Conservation (phyloP, 1,139 yeast species). For the Pichia sp. region DNA sequence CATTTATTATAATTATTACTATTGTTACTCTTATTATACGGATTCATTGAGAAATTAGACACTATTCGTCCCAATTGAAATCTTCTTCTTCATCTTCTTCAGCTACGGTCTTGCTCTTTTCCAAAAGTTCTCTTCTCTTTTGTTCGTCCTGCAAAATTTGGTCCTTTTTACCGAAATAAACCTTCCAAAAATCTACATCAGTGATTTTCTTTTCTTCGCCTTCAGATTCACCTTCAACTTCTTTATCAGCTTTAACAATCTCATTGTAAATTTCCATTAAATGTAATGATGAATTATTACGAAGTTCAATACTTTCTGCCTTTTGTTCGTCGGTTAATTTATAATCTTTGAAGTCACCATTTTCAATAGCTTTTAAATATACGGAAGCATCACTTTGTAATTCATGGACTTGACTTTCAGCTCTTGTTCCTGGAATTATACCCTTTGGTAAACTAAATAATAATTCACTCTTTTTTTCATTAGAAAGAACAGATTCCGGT, state of each 20-base stretch:
- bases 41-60: too few relatives aligned
- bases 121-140: constrained; percentile 57
- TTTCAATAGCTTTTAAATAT: constrained; percentile 31
- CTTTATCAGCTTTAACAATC: constrained; percentile 40
- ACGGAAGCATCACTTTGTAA: constrained; percentile 43
- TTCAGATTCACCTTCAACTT: neutral
- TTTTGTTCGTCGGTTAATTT: constrained; percentile 27
- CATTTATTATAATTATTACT: neutral
- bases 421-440: constrained; percentile 37
- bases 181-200: constrained; percentile 66
- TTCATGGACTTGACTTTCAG: constrained; percentile 53
- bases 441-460: constrained; percentile 39
- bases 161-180: constrained; percentile 55
- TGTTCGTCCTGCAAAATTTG: constrained; percentile 58
- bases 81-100: constrained; percentile 55
- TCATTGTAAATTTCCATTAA: constrained; percentile 54
- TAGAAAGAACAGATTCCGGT: constrained; percentile 8
- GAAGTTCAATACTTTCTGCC: constrained; percentile 41
- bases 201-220: constrained; percentile 33
- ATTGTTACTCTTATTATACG: too few relatives aligned
- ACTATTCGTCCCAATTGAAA: constrained; percentile 20
- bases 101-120: constrained; percentile 45
- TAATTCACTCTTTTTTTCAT: constrained; percentile 33
- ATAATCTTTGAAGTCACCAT: constrained; percentile 25
- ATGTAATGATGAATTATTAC: constrained; percentile 40